Evolutionary conservation across 2,329 filamentous ascomycete species (phyloP), one percentile per base, ranked within the genome.

Genomic region (Penicillium sp.): DNA sequence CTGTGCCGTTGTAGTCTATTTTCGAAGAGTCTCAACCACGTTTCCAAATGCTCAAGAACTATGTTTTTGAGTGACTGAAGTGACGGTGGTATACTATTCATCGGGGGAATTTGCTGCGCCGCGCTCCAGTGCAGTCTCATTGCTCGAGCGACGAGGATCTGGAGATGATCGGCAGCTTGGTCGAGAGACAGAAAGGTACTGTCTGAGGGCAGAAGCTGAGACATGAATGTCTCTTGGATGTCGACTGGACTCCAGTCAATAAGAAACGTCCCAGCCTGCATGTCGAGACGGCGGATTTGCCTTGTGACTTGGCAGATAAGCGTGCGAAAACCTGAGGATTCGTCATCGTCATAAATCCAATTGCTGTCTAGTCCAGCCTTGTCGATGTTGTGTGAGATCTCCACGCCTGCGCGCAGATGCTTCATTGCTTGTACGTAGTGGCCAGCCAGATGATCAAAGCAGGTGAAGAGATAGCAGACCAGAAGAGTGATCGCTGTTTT

Each of bases 381-480:
- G 22, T 28, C 42, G 22, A 45, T 28, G 42, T 3, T 28, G 22
- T 4, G 22, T 28, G 42, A 45, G 42, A 45, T 71, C 52, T 69
- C 69, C 34, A 75, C 70, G 41, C 75, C 76, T 57, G 69, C 63
- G 35, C 62, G 71, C n/a, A 78, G 61, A 57, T 78, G 75, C 56
- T 69, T 73, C 25, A 73, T 54, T 63, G 74, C 73, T 65, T 76
- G 73, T 52, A 70, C 62, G 55, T 75, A 54, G 62, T 75, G 71
- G 35, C 74, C 73, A 6, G 68, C 68, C 38, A 78, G 69, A 53
- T 76, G 66, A 58, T 77, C 76, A 60, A 76, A 75, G 66, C 75
- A 76, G 62, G 65, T 73, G 63, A 78, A 76, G 35, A 78, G 73
- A 65, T 78, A 77, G 63, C 75, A 78, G 48, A 75, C 72, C 60